Conservation (phyloP, 1,139 yeast species). For the Sugiyamaella novakii region DNA sequence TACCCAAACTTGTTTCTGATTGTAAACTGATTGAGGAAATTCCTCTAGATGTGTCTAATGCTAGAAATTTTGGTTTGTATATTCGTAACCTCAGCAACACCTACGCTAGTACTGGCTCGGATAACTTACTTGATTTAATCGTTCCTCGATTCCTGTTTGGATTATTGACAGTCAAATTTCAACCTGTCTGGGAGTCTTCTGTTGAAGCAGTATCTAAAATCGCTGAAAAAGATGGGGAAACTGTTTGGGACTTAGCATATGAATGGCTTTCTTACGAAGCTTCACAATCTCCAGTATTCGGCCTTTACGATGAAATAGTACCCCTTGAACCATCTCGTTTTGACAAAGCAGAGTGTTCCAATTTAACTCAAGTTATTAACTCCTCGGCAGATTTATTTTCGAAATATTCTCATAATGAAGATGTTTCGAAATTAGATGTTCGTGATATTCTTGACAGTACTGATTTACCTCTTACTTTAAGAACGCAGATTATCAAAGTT, state of each 20-base stretch:
- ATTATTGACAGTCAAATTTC: conserved; percentile 69
- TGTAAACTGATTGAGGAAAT: conserved; percentile 66
- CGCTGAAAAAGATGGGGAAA: conserved; percentile 47
- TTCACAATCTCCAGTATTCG: conserved; percentile 2
- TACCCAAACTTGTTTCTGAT: conserved; percentile 42
- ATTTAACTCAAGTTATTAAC: conserved; percentile 12
- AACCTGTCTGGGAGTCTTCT: conserved; percentile 84
- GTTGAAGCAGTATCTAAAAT: conserved; percentile 59
- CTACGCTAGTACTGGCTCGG: conserved; percentile 48
- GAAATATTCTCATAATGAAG: conserved; percentile 13
- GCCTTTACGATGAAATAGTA: conserved; percentile 13
- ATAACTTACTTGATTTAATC: conserved; percentile 46
- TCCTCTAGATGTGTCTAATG: conserved; percentile 67
- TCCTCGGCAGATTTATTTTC: conserved; percentile 1
- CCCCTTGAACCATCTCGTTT: conserved; percentile 1
- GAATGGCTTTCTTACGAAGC: conserved; percentile 41
- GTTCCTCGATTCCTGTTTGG: conserved; percentile 70
- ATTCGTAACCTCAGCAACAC: conserved; percentile 61
- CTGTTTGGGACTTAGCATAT: conserved; percentile 60
- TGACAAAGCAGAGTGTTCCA: conserved; percentile 10
- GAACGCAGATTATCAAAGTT: conserved; percentile 36
- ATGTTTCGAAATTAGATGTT: conserved; percentile 6
- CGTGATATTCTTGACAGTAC: conserved; percentile 3
- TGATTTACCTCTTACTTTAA: conserved; percentile 9
- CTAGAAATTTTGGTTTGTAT: conserved; percentile 74